Conservation (phyloP, 176 grass and related monocot species). For the Areca catechu region DNA sequence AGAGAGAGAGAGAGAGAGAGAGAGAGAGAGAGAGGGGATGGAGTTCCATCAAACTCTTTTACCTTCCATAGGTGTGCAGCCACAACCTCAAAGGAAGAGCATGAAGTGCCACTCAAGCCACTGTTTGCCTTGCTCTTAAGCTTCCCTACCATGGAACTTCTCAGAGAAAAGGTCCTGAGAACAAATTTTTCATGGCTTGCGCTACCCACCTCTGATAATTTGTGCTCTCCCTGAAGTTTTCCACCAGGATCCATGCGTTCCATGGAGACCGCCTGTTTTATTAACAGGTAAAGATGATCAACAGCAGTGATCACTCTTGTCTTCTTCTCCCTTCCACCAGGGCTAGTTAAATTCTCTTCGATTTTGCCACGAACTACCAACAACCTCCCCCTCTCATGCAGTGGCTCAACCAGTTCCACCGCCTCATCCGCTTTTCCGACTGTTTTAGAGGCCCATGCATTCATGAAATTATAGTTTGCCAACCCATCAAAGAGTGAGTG, state of each 20-base stretch:
- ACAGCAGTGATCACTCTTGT: slow-evolving; percentile 8
- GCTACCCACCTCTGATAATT: not conserved
- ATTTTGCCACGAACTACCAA: not conserved
- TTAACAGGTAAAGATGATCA: slow-evolving; percentile 15
- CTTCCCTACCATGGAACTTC: not conserved
- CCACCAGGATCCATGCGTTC: not conserved
- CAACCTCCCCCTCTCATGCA: slow-evolving; percentile 22
- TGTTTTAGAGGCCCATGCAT: slow-evolving; percentile 9
- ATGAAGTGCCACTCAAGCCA: not conserved
- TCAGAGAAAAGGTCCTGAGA: slow-evolving; percentile 13
- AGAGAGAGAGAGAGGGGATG: too few species aligned
- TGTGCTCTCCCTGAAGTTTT: not conserved
- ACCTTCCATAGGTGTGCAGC: slow-evolving; percentile 24
- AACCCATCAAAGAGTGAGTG: slow-evolving; percentile 19
- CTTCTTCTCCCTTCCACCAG: not conserved
- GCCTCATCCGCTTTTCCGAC: not conserved
- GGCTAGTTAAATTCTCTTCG: not conserved
- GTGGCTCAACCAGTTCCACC: not conserved
- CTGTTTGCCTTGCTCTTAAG: slow-evolving; percentile 12
- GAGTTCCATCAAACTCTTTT: not conserved
- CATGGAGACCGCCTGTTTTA: slow-evolving; percentile 3
- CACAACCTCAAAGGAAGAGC: slow-evolving; percentile 18
- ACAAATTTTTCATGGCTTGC: slow-evolving; percentile 1
- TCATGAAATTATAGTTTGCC: slow-evolving; percentile 20
- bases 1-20: too few species aligned